These are phyloP conservation scores for Persicaria tinctoria DNA, from an alignment of 148 eudicot genomes.

Conservation along the genomic window DNA sequence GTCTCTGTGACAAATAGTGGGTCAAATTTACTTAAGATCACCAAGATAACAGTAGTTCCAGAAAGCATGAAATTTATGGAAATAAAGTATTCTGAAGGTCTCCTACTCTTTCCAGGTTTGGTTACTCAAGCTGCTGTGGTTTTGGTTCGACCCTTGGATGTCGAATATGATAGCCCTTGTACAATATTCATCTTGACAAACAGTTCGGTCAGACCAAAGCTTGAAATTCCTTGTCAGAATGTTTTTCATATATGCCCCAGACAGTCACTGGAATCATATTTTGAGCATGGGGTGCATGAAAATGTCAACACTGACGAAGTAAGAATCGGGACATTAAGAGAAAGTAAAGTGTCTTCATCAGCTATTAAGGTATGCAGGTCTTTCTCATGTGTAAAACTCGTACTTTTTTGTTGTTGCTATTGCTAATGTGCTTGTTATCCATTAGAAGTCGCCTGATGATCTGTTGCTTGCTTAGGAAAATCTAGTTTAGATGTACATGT, in stretches of 20 bases:
- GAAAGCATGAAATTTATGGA: conserved; percentile 34
- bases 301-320: conserved; percentile 20
- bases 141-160: conserved; percentile 22
- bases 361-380: conserved; percentile 38
- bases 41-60: conserved; percentile 35
- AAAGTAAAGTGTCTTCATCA: conserved; percentile 20
- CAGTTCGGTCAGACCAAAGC: conserved; percentile 40
- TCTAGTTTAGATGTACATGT: background rate
- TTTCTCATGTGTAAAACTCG: background rate
- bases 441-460: background rate
- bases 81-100: conserved; percentile 52
- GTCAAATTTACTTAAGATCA: conserved; percentile 38
- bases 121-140: conserved; percentile 57
- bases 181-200: conserved; percentile 45
- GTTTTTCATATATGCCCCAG: conserved; percentile 36
- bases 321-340: conserved; percentile 19
- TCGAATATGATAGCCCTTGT: conserved; percentile 24
- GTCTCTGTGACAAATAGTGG: conserved; percentile 46
- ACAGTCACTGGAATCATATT: conserved; percentile 17
- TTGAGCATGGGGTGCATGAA: conserved; percentile 19
- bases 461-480: background rate
- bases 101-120: conserved; percentile 61
- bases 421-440: background rate
- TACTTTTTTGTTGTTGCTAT: background rate
- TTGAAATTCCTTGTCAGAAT: conserved; percentile 55